Conservation (phyloP, 2,329 filamentous ascomycete genomes). For the Pyrenophora graminea region DNA sequence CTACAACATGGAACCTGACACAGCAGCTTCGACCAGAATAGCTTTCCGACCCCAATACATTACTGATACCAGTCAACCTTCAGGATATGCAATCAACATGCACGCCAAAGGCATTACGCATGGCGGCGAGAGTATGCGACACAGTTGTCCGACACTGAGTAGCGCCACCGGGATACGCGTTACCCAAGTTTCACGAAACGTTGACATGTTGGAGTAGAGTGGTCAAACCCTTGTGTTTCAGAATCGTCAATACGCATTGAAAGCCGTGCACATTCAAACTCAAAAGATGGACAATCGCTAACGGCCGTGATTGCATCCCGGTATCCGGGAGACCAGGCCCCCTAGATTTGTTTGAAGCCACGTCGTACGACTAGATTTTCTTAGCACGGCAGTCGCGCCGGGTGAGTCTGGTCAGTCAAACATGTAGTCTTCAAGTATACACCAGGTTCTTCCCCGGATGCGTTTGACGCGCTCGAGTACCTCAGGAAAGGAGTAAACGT, state of each 20-base stretch:
- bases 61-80: constrained; percentile 1
- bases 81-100: constrained; percentile 2
- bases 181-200: constrained; percentile 30
- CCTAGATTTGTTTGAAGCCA: constrained; percentile 4
- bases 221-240: constrained; percentile 28
- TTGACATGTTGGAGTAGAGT: constrained; percentile 26
- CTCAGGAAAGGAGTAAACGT: constrained; percentile 5
- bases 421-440: constrained; percentile 5
- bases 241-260: constrained; percentile 12
- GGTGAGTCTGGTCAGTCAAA: constrained; percentile 14
- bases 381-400: constrained; percentile 1
- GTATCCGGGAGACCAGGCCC: constrained; percentile 5
- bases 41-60: neutral
- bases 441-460: constrained; percentile 14
- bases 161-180: constrained; percentile 11
- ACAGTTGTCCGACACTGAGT: constrained; percentile 13
- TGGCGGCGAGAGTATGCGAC: constrained; percentile 7
- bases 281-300: constrained; percentile 3
- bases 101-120: neutral
- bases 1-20: constrained; percentile 22
- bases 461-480: neutral
- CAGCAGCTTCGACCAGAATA: constrained; percentile 7
- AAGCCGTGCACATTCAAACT: constrained; percentile 6
- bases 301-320: constrained; percentile 1
- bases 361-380: constrained; percentile 6